Conservation (phyloP, 2,329 filamentous ascomycete species). For the Arthrocladium fulminans region DNA sequence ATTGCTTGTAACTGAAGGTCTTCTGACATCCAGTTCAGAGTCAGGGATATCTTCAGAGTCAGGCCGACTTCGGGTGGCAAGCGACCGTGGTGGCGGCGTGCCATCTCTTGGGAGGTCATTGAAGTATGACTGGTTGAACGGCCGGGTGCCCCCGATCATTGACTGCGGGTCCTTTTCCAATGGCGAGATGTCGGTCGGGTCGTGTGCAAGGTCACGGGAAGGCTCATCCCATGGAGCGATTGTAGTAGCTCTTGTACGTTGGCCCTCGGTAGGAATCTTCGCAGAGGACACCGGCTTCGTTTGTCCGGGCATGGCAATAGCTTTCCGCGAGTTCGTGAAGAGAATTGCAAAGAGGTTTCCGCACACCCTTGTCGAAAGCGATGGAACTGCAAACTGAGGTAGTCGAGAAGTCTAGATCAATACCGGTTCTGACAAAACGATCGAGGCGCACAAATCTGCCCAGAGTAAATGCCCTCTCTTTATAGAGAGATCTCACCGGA, state of each 20-base stretch:
- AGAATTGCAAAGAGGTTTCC: background rate
- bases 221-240: conserved; percentile 27
- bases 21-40: conserved; percentile 61
- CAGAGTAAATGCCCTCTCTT: background rate
- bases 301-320: conserved; percentile 16
- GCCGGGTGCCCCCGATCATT: conserved; percentile 17
- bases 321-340: conserved; percentile 6
- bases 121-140: conserved; percentile 20
- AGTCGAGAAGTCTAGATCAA: background rate
- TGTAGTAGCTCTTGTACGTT: conserved; percentile 18
- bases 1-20: conserved; percentile 81
- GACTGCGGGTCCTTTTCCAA: conserved; percentile 24
- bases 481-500: background rate
- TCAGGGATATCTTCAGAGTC: conserved; percentile 53
- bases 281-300: background rate
- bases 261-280: conserved; percentile 11
- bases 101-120: conserved; percentile 24
- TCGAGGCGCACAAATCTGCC: no score
- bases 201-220: conserved; percentile 14
- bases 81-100: conserved; percentile 58
- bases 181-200: conserved; percentile 24
- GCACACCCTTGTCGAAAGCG: background rate
- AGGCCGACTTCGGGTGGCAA: conserved; percentile 43
- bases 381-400: background rate
- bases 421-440: background rate